Conservation (phyloP, 225 moss, liverwort and hornwort genomes). For the Sphagnum tenellum region DNA sequence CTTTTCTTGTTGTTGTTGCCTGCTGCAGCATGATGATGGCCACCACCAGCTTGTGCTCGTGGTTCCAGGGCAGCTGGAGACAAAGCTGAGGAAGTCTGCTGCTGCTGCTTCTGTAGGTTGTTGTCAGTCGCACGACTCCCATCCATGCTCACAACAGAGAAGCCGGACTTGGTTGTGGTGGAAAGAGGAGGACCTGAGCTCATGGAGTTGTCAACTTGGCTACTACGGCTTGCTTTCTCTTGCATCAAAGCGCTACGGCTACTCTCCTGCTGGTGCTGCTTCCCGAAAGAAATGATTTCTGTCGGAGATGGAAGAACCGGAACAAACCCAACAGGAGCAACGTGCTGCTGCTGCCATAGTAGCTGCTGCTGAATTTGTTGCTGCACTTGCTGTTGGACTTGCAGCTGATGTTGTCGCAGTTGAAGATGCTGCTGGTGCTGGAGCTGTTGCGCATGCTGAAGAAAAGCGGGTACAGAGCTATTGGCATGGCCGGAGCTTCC, state of each 20-base stretch:
- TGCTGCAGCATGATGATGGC: too few relatives aligned
- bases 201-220: constrained; percentile 32
- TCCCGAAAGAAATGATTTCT: constrained; percentile 13
- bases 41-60: too few relatives aligned
- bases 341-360: constrained; percentile 22
- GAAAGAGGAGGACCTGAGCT: constrained; percentile 35
- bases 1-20: too few relatives aligned
- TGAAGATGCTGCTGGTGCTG: constrained; percentile 9
- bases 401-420: constrained; percentile 14
- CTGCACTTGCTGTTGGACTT: constrained; percentile 9
- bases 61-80: too few relatives aligned
- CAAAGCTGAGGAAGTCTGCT: too few relatives aligned
- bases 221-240: constrained; percentile 24
- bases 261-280: constrained; percentile 10
- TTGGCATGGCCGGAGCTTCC: constrained; percentile 33
- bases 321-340: too few relatives aligned
- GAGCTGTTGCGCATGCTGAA: constrained; percentile 9
- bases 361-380: constrained; percentile 17
- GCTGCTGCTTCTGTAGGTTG: constrained; percentile 16
- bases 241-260: too few relatives aligned
- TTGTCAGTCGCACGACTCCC: constrained; percentile 47
- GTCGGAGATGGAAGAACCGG: constrained; percentile 12
- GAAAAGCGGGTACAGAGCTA: constrained; percentile 3
- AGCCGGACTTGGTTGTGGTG: constrained; percentile 31
- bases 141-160: constrained; percentile 44